A percentile compares a stretch with the other conserved stretches of the same genome.
Evolutionary conservation across 2,329 filamentous ascomycete genomes (phyloP).

Genomic region (Westerdykella sp.): DNA sequence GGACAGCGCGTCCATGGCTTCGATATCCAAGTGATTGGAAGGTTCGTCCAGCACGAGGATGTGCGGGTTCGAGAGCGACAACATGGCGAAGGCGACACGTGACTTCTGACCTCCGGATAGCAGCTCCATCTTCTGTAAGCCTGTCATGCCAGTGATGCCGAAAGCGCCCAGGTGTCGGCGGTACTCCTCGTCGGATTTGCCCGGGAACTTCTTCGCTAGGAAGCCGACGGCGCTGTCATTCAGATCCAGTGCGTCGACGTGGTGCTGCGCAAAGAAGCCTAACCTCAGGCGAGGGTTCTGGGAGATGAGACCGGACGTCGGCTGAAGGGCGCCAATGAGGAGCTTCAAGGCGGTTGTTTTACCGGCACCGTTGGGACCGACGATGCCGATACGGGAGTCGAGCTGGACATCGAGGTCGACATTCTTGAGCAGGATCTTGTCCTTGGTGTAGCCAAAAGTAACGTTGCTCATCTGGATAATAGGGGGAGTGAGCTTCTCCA

Average conservation of each 20-base stretch:
- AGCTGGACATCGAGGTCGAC: constrained; percentile 96
- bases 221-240: constrained; percentile 86
- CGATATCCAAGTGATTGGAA: constrained; percentile 97
- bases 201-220: constrained; percentile 89
- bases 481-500: constrained; percentile 93
- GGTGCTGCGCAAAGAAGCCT: constrained; percentile 97
- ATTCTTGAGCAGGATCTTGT: constrained; percentile 72
- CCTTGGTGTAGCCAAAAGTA: constrained; percentile 77
- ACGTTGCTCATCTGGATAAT: constrained; percentile 97
- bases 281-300: constrained; percentile 82
- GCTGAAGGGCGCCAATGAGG: constrained; percentile 77
- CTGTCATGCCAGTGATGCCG: constrained; percentile 84
- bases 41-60: constrained; percentile 98
- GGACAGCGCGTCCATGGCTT: constrained; percentile 94
- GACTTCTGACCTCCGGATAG: constrained; percentile 98
- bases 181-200: constrained; percentile 93
- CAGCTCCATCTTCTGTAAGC: constrained; percentile 89
- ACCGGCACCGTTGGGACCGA: constrained; percentile 97
- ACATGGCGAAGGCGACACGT: constrained; percentile 93
- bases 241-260: constrained; percentile 92
- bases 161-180: constrained; percentile 86
- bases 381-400: constrained; percentile 95
- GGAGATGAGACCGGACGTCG: constrained; percentile 75
- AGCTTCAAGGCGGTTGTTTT: constrained; percentile 98
- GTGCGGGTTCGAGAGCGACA: constrained; percentile 89